Conservation (phyloP, 805 yeast genomes). For the Candida adriatica region DNA sequence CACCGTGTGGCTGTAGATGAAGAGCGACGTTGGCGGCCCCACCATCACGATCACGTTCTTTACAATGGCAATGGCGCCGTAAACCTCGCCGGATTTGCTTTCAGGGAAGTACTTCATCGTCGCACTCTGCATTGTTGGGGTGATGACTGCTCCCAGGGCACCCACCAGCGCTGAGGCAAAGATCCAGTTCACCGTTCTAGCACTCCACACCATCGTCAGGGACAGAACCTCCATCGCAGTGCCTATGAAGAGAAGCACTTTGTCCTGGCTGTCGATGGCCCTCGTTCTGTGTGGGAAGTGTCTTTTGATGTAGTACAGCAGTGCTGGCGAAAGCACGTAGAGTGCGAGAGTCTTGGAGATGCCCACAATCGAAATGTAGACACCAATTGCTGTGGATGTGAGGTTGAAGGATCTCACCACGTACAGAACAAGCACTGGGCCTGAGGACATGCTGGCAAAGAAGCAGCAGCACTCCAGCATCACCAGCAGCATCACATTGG, state of each 20-base stretch:
- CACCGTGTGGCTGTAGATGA: slow-evolving; percentile 41
- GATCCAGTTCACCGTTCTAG: slow-evolving; percentile 17
- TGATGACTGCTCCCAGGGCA: slow-evolving; percentile 40
- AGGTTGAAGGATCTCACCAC: slow-evolving; percentile 48
- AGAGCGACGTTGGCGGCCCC: slow-evolving; percentile 42
- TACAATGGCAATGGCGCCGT: slow-evolving; percentile 61
- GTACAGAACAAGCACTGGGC: slow-evolving; percentile 41
- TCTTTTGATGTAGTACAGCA: slow-evolving; percentile 31
- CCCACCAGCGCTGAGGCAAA: slow-evolving; percentile 5
- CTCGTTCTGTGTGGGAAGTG: slow-evolving; percentile 28
- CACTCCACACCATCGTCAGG: slow-evolving; percentile 28
- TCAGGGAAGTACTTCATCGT: slow-evolving; percentile 56
- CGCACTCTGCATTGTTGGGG: slow-evolving; percentile 55
- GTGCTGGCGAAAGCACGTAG: slow-evolving; percentile 44
- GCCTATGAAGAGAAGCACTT: slow-evolving; percentile 28
- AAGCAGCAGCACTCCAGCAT: slow-evolving; percentile 37
- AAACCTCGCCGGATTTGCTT: slow-evolving; percentile 58
- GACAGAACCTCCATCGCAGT: slow-evolving; percentile 32
- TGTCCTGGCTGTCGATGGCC: slow-evolving; percentile 50
- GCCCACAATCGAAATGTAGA: slow-evolving; percentile 46
- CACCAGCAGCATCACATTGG: slow-evolving; percentile 43
- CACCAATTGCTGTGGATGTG: slow-evolving; percentile 48
- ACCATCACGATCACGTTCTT: slow-evolving; percentile 42
- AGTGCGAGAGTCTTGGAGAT: slow-evolving; percentile 42
- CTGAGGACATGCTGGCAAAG: slow-evolving; percentile 33